Evolutionary conservation across 805 yeast genomes (phyloP).

Genomic region (Candida silvicultrix): DNA sequence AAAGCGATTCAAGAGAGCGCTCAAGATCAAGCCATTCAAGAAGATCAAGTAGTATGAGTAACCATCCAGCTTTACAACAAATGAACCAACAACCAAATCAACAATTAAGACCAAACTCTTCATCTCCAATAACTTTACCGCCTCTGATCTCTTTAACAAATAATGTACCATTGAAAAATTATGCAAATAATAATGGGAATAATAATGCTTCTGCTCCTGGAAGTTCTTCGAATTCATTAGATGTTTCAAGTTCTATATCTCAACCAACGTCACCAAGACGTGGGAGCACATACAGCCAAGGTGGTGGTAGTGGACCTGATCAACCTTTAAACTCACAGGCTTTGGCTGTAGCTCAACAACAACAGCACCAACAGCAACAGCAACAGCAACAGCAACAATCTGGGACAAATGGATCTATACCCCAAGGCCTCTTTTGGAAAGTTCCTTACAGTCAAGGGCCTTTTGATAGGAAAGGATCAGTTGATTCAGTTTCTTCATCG

Average conservation of each 20-base stretch:
- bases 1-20: conserved; percentile 21
- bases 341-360: background rate
- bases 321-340: background rate
- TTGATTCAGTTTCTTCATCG: conserved; percentile 18
- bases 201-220: conserved; percentile 18
- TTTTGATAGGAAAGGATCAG: conserved; percentile 21
- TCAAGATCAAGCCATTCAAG: conserved; percentile 9
- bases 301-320: conserved; percentile 4
- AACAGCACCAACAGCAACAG: conserved; percentile 2
- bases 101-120: conserved; percentile 1
- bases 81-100: background rate
- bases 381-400: conserved; percentile 3
- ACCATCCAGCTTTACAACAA: background rate
- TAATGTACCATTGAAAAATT: conserved; percentile 1
- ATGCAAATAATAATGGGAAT: background rate
- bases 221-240: background rate
- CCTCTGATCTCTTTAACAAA: conserved; percentile 12
- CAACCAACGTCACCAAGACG: conserved; percentile 4
- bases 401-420: conserved; percentile 6
- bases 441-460: conserved; percentile 21
- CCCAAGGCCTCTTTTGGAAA: conserved; percentile 22
- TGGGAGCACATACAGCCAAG: conserved; percentile 25
- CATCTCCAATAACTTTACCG: conserved; percentile 7
- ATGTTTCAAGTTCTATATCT: conserved; percentile 20
- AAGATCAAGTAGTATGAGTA: background rate